Percentiles rank a stretch among this genome's conserved stretches.
Evolutionary conservation across 495 filamentous ascomycete species (phyloP).

Genomic region (Aspergillus saccharolyticus): DNA sequence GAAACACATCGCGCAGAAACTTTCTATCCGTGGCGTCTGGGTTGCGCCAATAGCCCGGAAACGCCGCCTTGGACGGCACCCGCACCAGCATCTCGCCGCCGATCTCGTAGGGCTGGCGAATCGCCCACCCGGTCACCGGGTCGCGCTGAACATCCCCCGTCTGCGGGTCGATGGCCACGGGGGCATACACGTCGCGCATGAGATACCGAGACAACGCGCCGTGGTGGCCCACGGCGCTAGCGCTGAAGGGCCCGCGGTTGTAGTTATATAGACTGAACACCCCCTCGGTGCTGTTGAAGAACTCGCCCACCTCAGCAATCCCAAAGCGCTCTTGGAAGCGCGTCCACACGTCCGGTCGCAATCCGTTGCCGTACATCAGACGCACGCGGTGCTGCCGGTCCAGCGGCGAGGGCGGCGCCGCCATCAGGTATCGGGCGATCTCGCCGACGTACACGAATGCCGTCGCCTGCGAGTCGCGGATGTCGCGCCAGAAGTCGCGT

Average conservation of each 20-base stretch:
- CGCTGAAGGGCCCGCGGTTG: conserved; percentile 55
- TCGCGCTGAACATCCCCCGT: conserved; percentile 61
- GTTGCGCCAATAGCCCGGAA: conserved; percentile 68
- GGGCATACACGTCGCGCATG: conserved; percentile 51
- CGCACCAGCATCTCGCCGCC: conserved; percentile 73
- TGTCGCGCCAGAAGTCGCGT: conserved; percentile 68
- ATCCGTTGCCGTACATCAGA: conserved; percentile 70
- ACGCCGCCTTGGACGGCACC: conserved; percentile 53
- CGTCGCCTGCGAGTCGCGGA: conserved; percentile 62
- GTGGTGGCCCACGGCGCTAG: conserved; percentile 67
- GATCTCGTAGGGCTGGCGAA: conserved; percentile 54
- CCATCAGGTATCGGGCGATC: conserved; percentile 69
- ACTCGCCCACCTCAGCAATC: conserved; percentile 55
- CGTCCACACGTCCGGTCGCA: conserved; percentile 73
- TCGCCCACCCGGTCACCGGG: conserved; percentile 60
- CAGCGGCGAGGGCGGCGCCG: conserved; percentile 55
- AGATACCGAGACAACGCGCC: conserved; percentile 51
- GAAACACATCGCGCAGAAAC: conserved; percentile 64
- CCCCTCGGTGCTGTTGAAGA: conserved; percentile 64
- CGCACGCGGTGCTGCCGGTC: conserved; percentile 64
- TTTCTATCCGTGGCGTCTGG: conserved; percentile 63
- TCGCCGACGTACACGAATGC: conserved; percentile 82
- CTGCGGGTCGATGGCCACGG: conserved; percentile 63
- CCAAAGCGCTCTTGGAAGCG: conserved; percentile 61
- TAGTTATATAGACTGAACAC: conserved; percentile 55